These are phyloP conservation scores for Phytophthora nicotianae DNA, from an alignment of 352 stramenopile species.

Conservation along the genomic window DNA sequence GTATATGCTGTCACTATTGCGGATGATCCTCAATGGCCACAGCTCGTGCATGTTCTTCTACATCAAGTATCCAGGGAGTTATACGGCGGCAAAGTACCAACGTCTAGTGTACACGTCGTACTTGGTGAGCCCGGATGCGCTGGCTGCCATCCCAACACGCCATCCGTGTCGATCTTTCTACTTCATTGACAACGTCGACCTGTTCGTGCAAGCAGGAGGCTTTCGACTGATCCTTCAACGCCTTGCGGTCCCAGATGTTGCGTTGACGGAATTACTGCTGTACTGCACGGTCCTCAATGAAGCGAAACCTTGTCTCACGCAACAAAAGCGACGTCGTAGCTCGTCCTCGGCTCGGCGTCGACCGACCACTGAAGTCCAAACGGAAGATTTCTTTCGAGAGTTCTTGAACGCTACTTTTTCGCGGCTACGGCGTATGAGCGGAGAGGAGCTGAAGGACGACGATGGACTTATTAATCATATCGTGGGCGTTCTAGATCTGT, in stretches of 20 bases:
- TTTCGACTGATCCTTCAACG: conserved; percentile 78
- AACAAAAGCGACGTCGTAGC: conserved; percentile 62
- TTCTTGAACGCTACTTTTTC: conserved; percentile 78
- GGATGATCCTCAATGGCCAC: conserved; percentile 81
- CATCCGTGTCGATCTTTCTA: conserved; percentile 82
- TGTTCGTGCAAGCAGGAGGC: conserved; percentile 84
- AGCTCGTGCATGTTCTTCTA: conserved; percentile 86
- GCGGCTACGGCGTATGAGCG: conserved; percentile 66
- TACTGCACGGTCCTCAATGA: conserved; percentile 73
- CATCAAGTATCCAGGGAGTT: conserved; percentile 75
- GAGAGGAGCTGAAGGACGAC: conserved; percentile 82
- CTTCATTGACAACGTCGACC: conserved; percentile 84
- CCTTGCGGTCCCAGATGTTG: conserved; percentile 45
- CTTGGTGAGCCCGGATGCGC: conserved; percentile 58
- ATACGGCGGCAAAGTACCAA: conserved; percentile 61
- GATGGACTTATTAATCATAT: conserved; percentile 80
- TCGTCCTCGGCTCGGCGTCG: conserved; percentile 43
- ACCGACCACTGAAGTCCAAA: conserved; percentile 43
- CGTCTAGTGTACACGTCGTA: conserved; percentile 81
- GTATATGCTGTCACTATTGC: conserved; percentile 67
- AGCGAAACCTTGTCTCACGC: conserved; percentile 74
- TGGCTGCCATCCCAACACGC: conserved; percentile 59
- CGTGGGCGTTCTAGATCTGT: conserved; percentile 63
- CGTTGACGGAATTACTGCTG: conserved; percentile 65
- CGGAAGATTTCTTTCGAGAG: conserved; percentile 82